These are phyloP conservation scores for Pseudoturritis turrita DNA, from an alignment of 345 rosid species.

Conservation along the genomic window DNA sequence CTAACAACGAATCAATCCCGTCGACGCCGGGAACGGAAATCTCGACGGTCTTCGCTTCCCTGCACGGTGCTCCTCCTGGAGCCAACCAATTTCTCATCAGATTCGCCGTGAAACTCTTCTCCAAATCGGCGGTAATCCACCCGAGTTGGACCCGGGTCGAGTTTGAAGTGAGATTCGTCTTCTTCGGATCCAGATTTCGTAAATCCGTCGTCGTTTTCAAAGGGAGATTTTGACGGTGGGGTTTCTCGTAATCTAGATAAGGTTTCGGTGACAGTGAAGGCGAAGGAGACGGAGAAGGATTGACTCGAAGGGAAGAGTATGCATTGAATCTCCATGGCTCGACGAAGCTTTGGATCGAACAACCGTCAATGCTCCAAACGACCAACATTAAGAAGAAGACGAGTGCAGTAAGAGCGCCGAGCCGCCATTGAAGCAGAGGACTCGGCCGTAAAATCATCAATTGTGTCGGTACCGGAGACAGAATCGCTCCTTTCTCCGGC, in stretches of 20 bases:
- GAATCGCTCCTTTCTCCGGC: conserved; percentile 56
- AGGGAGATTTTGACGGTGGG: conserved; percentile 13
- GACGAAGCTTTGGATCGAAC: conserved; percentile 45
- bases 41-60: conserved; percentile 49
- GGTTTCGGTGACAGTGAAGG: background rate
- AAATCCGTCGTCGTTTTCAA: background rate
- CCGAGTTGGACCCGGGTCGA: background rate
- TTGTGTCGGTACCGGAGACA: conserved; percentile 27
- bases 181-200: background rate
- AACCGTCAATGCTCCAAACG: conserved; percentile 73
- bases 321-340: conserved; percentile 56
- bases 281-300: conserved; percentile 14
- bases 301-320: conserved; percentile 13
- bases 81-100: conserved; percentile 61
- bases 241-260: background rate
- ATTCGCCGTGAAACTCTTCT: conserved; percentile 43
- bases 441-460: conserved; percentile 37
- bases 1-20: conserved; percentile 39
- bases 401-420: conserved; percentile 57
- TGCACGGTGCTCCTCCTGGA: conserved; percentile 66
- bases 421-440: conserved; percentile 61
- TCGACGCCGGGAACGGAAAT: conserved; percentile 58
- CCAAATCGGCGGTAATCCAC: conserved; percentile 57
- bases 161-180: conserved; percentile 12
- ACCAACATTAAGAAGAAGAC: conserved; percentile 55